These are phyloP conservation scores for Rhizophora mangle DNA, from an alignment of 345 rosid species.

Conservation along the genomic window DNA sequence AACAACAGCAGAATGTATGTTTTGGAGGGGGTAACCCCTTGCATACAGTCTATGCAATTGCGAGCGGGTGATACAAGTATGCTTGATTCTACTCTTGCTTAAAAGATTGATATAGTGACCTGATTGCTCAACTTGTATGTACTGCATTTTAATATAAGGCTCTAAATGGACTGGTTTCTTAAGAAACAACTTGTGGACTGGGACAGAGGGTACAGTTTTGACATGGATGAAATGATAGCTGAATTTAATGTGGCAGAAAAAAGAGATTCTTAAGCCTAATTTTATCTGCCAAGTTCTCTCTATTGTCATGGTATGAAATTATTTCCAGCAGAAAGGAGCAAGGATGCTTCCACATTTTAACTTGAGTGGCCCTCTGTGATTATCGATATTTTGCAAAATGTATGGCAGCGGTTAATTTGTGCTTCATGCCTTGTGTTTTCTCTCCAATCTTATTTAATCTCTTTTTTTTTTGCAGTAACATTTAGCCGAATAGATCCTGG, in stretches of 20 bases:
- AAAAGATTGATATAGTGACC: background rate
- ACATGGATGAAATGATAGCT: background rate
- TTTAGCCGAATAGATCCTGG: constrained; percentile 86
- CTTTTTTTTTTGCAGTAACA: constrained; percentile 45
- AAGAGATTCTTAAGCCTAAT: background rate
- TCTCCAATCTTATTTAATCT: constrained; percentile 1
- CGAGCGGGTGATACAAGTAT: constrained; percentile 91
- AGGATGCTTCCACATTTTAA: background rate
- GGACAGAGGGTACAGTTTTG: background rate
- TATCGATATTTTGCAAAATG: background rate
- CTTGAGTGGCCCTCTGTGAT: background rate
- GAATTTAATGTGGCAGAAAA: background rate
- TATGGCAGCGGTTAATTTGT: constrained; percentile 4
- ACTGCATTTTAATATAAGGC: background rate
- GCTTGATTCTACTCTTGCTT: constrained; percentile 13
- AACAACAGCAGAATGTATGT: constrained; percentile 99
- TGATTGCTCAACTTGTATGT: background rate
- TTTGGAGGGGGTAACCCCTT: constrained; percentile 95
- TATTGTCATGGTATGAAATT: background rate
- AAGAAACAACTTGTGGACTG: background rate
- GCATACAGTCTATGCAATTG: constrained; percentile 89
- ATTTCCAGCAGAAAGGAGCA: background rate
- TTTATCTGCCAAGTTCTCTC: background rate
- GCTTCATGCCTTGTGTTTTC: background rate
- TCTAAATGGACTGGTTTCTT: background rate